Percentiles rank a stretch among this genome's conserved stretches.
Evolutionary conservation across 352 stramenopile genomes (phyloP).

Genomic region (Thalassiosira hispida): DNA sequence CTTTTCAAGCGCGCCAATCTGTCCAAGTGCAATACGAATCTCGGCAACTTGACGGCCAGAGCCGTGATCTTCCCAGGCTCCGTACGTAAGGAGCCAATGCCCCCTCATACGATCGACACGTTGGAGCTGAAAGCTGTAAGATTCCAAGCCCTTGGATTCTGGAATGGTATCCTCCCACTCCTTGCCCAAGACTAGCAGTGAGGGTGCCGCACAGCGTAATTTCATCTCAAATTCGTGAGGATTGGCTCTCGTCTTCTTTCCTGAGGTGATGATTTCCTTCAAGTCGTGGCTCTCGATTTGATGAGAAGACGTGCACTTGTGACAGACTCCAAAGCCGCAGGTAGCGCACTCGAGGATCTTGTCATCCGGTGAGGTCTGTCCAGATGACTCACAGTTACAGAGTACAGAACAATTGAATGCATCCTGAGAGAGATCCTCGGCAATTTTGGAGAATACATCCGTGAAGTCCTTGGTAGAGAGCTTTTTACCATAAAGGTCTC

Average conservation of each 20-base stretch:
- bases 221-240: slow-evolving; percentile 59
- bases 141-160: slow-evolving; percentile 52
- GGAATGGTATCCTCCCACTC: slow-evolving; percentile 47
- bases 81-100: slow-evolving; percentile 62
- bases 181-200: slow-evolving; percentile 47
- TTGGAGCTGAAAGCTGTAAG: slow-evolving; percentile 65
- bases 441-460: slow-evolving; percentile 51
- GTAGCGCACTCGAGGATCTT: slow-evolving; percentile 56
- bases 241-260: slow-evolving; percentile 24
- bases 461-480: slow-evolving; percentile 37
- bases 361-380: slow-evolving; percentile 39
- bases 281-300: slow-evolving; percentile 54
- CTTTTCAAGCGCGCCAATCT: slow-evolving; percentile 34
- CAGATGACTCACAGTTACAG: slow-evolving; percentile 68
- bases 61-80: slow-evolving; percentile 65
- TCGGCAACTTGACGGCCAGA: slow-evolving; percentile 63
- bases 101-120: slow-evolving; percentile 53
- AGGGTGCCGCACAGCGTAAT: slow-evolving; percentile 52
- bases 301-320: slow-evolving; percentile 44
- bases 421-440: slow-evolving; percentile 33
- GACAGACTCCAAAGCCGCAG: slow-evolving; percentile 62
- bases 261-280: slow-evolving; percentile 31
- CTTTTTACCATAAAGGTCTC: slow-evolving; percentile 46
- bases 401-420: slow-evolving; percentile 61
- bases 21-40: slow-evolving; percentile 58